Conservation (phyloP, 2,329 filamentous ascomycete species). For the Apiospora marii region DNA sequence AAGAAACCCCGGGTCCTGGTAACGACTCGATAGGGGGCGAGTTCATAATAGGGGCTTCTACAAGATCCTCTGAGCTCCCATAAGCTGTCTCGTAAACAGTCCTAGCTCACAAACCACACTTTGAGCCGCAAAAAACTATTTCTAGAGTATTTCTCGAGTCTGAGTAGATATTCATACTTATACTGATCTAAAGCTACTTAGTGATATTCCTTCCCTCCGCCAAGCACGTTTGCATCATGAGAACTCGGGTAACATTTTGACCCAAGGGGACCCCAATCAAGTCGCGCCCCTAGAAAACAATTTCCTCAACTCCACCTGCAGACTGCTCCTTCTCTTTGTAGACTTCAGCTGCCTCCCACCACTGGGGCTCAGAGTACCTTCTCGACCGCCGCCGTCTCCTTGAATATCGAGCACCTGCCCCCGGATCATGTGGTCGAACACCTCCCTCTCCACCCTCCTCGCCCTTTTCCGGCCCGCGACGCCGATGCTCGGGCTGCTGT, state of each 20-base stretch:
- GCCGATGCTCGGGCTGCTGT: constrained; percentile 27
- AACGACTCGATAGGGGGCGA: background rate
- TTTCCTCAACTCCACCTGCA: constrained; percentile 11
- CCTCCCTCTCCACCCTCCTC: constrained; percentile 21
- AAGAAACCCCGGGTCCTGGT: too few relatives aligned
- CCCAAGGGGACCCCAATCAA: background rate
- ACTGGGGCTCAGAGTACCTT: background rate
- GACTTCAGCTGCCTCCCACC: background rate
- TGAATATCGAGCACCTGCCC: background rate
- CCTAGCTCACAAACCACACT: background rate
- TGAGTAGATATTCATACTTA: background rate
- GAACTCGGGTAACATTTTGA: background rate
- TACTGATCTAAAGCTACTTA: background rate
- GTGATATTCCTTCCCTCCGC: background rate
- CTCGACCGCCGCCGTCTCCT: background rate
- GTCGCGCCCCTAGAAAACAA: background rate
- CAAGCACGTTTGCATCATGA: background rate
- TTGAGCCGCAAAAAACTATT: background rate
- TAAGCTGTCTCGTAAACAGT: background rate
- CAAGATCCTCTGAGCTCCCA: background rate
- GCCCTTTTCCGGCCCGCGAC: constrained; percentile 30
- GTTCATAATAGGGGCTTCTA: background rate
- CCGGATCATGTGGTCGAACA: constrained; percentile 21
- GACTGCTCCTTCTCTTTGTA: background rate
- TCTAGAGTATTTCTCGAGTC: background rate